A percentile compares a stretch with the other conserved stretches of the same genome.
These are phyloP conservation scores for Phytopythium boreale DNA, from an alignment of 352 stramenopile genomes.

Conservation along the genomic window DNA sequence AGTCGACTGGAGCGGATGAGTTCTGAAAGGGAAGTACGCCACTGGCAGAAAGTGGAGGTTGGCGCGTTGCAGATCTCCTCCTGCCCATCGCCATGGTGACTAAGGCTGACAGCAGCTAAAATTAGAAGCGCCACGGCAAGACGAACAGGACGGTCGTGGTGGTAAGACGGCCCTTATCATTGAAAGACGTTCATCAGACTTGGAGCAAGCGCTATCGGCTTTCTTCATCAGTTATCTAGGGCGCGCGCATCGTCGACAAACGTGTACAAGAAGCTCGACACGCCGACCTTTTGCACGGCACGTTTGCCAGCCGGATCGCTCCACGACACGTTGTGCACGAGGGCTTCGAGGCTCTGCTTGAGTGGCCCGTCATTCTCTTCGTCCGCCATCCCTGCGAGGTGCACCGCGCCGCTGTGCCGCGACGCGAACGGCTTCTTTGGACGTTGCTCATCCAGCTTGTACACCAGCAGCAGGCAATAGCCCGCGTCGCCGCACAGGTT, in stretches of 20 bases:
- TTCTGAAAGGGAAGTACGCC: not conserved
- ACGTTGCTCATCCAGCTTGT: constrained; percentile 60
- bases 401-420: constrained; percentile 56
- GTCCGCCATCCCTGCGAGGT: constrained; percentile 52
- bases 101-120: not conserved
- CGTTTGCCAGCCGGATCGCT: constrained; percentile 66
- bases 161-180: not conserved
- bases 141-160: not conserved
- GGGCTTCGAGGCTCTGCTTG: constrained; percentile 57
- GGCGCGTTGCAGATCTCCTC: not conserved
- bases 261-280: constrained; percentile 56
- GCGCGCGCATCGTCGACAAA: constrained; percentile 38
- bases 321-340: constrained; percentile 74
- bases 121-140: not conserved
- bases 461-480: constrained; percentile 56
- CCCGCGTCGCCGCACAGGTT: constrained; percentile 55
- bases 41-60: not conserved
- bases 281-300: constrained; percentile 58
- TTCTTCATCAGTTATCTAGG: constrained; percentile 26
- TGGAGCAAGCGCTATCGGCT: not conserved
- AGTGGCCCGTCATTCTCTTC: constrained; percentile 29
- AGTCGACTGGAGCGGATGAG: not conserved
- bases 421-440: constrained; percentile 20
- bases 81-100: not conserved
- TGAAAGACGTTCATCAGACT: not conserved